A percentile compares a stretch with the other conserved stretches of the same genome.
Evolutionary conservation across 176 grass and related monocot species (phyloP).

Genomic region (Elymus sibiricus): DNA sequence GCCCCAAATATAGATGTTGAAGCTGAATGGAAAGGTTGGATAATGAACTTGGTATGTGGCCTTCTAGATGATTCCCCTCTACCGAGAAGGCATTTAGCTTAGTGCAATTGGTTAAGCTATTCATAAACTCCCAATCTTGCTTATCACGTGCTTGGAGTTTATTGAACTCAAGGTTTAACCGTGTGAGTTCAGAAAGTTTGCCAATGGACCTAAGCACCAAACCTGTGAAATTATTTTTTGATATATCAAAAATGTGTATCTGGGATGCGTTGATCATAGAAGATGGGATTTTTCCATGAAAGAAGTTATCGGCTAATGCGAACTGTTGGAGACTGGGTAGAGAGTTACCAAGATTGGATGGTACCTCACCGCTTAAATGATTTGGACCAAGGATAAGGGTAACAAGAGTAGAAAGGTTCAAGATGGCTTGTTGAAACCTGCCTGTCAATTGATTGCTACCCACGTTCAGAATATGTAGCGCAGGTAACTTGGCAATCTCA

Average conservation of each 20-base stretch:
- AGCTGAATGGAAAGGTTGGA: neutral
- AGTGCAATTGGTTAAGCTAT: slow-evolving; percentile 21
- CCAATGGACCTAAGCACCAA: slow-evolving; percentile 4
- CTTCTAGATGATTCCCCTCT: neutral
- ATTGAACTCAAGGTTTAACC: neutral
- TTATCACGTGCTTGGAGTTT: neutral
- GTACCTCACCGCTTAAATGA: neutral
- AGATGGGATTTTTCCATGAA: neutral
- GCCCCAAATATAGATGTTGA: neutral
- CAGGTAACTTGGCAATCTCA: slow-evolving; percentile 1
- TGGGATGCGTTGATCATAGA: slow-evolving; percentile 15
- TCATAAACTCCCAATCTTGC: slow-evolving; percentile 29
- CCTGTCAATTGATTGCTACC: neutral
- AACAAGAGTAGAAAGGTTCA: slow-evolving; percentile 16
- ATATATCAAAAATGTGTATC: neutral
- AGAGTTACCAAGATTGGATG: neutral
- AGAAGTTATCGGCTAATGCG: neutral
- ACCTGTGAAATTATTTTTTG: slow-evolving; percentile 8
- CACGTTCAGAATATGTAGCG: neutral
- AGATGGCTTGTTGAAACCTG: neutral
- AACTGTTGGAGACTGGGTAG: neutral
- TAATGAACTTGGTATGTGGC: neutral
- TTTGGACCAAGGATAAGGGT: neutral
- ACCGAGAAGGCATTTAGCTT: neutral
- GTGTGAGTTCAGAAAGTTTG: neutral